Percentiles rank a stretch among this genome's conserved stretches.
Evolutionary conservation across 2,329 filamentous ascomycete species (phyloP).

Genomic region (Metarhizium brunneum): DNA sequence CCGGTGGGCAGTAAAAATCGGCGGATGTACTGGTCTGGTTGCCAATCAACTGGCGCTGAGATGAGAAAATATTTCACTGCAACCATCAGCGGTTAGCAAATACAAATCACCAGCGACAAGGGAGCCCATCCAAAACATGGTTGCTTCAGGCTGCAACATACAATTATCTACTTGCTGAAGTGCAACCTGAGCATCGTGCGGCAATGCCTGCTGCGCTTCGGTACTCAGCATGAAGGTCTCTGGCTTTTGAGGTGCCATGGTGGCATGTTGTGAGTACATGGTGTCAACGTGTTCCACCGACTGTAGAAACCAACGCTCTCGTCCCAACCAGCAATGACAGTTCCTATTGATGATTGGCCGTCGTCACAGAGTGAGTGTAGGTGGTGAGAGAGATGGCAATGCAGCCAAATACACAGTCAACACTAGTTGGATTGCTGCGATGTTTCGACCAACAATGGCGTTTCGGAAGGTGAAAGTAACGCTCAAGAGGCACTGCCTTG

Average conservation of each 20-base stretch:
- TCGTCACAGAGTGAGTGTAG: neutral
- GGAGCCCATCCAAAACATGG: neutral
- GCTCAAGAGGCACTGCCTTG: constrained; percentile 25
- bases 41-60: constrained; percentile 96
- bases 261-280: constrained; percentile 77
- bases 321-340: neutral
- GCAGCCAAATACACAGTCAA: neutral
- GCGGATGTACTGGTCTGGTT: constrained; percentile 90
- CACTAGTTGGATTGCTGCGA: neutral
- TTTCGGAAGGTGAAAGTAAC: neutral
- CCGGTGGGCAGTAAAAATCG: constrained; percentile 92
- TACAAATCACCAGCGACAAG: neutral
- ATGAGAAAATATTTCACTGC: constrained; percentile 99
- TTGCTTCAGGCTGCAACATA: constrained; percentile 37
- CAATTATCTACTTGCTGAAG: constrained; percentile 97
- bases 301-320: neutral
- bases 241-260: constrained; percentile 91
- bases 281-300: constrained; percentile 18
- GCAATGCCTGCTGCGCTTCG: constrained; percentile 92
- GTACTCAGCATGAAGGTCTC: constrained; percentile 98
- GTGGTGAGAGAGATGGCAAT: neutral
- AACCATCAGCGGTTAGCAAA: constrained; percentile 1
- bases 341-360: neutral
- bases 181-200: constrained; percentile 92
- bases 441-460: neutral